Evolutionary conservation across 2,329 filamentous ascomycete genomes (phyloP).

Genomic region (Fusarium neocosmosporiellum): DNA sequence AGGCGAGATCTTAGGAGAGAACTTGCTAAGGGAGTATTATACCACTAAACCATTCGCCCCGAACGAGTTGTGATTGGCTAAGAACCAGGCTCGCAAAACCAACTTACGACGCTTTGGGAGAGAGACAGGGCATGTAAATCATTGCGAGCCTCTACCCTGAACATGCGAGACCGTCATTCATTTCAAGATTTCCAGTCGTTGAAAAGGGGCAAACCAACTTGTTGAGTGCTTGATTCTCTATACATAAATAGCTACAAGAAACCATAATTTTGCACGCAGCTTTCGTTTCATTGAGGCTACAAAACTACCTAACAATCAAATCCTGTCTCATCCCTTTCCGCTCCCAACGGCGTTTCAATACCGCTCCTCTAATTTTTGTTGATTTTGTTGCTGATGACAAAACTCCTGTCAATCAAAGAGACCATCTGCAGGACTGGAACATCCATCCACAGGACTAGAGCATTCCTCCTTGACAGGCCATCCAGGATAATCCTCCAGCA

Average conservation of each 20-base stretch:
- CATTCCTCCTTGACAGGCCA: not conserved
- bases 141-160: not conserved
- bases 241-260: not conserved
- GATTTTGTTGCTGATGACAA: not conserved
- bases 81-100: rapidly evolving
- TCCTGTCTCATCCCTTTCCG: not conserved
- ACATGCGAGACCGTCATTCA: not conserved
- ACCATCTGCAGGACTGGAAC: not conserved
- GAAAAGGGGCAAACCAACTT: not conserved
- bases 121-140: not conserved
- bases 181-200: not conserved
- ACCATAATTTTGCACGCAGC: not conserved
- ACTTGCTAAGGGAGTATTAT: slow-evolving; percentile 31
- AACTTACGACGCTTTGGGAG: not conserved
- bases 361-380: not conserved
- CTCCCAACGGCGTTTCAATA: not conserved
- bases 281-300: not conserved
- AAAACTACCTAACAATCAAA: not conserved
- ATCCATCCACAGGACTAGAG: not conserved
- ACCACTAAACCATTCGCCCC: slow-evolving; percentile 22
- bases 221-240: not conserved
- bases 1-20: not conserved
- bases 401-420: not conserved
- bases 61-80: slow-evolving; percentile 2
- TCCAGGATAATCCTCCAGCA: not conserved